Conservation (phyloP, 2,329 filamentous ascomycete genomes). For the Trichocomaceae sp. region DNA sequence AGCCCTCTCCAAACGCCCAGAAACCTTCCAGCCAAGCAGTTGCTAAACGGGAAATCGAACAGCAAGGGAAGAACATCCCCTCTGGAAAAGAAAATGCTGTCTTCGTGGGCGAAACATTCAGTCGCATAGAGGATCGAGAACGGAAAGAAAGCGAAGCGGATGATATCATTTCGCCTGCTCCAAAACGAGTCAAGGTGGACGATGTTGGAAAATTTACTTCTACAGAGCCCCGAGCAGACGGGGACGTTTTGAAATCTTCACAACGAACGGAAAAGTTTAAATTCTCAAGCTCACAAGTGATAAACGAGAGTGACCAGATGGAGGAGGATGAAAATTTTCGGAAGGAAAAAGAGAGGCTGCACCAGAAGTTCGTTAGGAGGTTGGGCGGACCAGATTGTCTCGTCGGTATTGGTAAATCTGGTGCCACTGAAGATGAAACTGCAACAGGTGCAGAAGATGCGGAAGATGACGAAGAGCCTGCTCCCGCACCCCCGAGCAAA, state of each 20-base stretch:
- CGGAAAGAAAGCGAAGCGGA: constrained; percentile 38
- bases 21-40: constrained; percentile 12
- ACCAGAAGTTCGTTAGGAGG: constrained; percentile 81
- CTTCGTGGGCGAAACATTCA: constrained; percentile 9
- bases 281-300: constrained; percentile 48
- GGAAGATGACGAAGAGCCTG: constrained; percentile 47
- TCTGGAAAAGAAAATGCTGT: constrained; percentile 14
- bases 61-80: neutral
- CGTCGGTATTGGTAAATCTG: constrained; percentile 55
- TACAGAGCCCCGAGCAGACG: constrained; percentile 4
- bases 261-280: constrained; percentile 52
- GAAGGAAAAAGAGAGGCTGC: constrained; percentile 63
- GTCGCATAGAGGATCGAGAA: constrained; percentile 29
- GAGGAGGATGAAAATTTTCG: constrained; percentile 48
- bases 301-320: constrained; percentile 27
- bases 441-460: constrained; percentile 53
- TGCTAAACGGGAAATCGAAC: constrained; percentile 1
- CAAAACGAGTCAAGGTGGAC: constrained; percentile 33
- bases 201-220: constrained; percentile 16
- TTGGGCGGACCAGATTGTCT: constrained; percentile 81
- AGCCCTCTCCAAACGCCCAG: constrained; percentile 27
- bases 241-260: constrained; percentile 21
- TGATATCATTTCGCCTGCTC: constrained; percentile 34
- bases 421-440: constrained; percentile 49
- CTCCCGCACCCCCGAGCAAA: constrained; percentile 38